Percentiles rank a stretch among this genome's conserved stretches.
Evolutionary conservation across 495 filamentous ascomycete species (phyloP).

Genomic region (Schizothecium vesticola): DNA sequence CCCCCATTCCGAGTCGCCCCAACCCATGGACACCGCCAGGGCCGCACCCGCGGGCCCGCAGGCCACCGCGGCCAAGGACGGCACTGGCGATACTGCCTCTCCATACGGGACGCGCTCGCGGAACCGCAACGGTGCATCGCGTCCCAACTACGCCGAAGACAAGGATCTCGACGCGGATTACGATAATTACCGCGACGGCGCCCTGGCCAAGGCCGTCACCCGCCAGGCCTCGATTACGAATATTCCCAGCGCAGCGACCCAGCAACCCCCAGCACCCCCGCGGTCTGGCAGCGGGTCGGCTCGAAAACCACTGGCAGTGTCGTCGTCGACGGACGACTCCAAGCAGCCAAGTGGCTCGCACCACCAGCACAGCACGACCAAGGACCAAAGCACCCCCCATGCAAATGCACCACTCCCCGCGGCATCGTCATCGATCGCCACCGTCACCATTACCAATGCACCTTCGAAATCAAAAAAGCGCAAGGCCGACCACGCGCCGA

Average conservation of each 20-base stretch:
- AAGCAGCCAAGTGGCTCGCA: conserved; percentile 15
- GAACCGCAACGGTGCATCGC: conserved; percentile 72
- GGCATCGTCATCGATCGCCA: conserved; percentile 22
- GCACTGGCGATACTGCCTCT: conserved; percentile 43
- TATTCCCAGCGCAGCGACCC: conserved; percentile 19
- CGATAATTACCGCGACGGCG: conserved; percentile 45
- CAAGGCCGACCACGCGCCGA: conserved; percentile 53
- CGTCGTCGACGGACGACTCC: conserved; percentile 23
- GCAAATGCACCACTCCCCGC: conserved; percentile 8
- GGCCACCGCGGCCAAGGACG: conserved; percentile 34
- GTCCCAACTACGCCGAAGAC: conserved; percentile 96
- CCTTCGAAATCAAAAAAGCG: conserved; percentile 61
- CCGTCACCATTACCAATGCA: conserved; percentile 43
- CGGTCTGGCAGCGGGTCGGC: conserved; percentile 22
- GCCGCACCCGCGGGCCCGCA: conserved; percentile 34
- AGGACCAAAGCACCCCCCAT: conserved; percentile 18
- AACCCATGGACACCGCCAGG: conserved; percentile 35
- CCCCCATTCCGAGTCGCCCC: conserved; percentile 20
- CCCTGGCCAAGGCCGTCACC: conserved; percentile 44
- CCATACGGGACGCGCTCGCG: conserved; percentile 95
- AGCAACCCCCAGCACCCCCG: conserved; percentile 11
- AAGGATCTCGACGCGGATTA: conserved; percentile 83
- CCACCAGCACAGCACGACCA: conserved; percentile 23
- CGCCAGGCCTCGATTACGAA: conserved; percentile 23
- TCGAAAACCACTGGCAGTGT: conserved; percentile 28